Percentiles rank a stretch among this genome's conserved stretches.
Evolutionary conservation across 2,329 filamentous ascomycete genomes (phyloP).

Genomic region (Aspergillus ochraceoroseus): DNA sequence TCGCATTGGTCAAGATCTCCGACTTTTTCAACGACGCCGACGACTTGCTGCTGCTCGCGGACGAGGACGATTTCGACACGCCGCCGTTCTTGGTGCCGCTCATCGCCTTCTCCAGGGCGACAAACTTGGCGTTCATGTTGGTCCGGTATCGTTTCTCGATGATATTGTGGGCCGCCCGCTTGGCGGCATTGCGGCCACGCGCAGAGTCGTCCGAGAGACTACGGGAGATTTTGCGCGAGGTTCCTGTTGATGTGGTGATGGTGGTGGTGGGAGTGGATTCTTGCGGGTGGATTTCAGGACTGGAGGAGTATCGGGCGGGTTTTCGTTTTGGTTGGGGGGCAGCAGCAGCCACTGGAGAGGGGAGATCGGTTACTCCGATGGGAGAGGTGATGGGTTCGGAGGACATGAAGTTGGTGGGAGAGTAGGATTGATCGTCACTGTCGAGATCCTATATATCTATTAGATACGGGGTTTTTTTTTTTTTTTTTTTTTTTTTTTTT

Average conservation of each 20-base stretch:
- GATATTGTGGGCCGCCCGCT: constrained; percentile 41
- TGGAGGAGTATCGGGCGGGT: constrained; percentile 25
- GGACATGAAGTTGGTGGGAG: constrained; percentile 20
- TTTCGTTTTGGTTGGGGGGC: neutral
- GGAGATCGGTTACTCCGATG: too few relatives aligned
- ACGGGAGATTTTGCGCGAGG: constrained; percentile 6
- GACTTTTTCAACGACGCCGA: constrained; percentile 38
- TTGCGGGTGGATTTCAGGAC: constrained; percentile 28
- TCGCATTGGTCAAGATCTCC: constrained; percentile 36
- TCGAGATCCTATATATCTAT: too few relatives aligned
- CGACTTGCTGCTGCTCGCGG: constrained; percentile 11
- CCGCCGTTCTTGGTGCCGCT: constrained; percentile 22
- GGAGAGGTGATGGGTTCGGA: too few relatives aligned
- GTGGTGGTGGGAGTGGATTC: constrained; percentile 16
- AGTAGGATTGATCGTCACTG: constrained; percentile 36
- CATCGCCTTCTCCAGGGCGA: constrained; percentile 39
- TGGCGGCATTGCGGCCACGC: constrained; percentile 34
- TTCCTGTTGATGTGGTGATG: constrained; percentile 27
- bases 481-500: too few relatives aligned
- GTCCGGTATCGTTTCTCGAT: constrained; percentile 43
- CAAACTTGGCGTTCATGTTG: constrained; percentile 43
- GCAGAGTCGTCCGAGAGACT: constrained; percentile 11
- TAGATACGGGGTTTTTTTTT: too few relatives aligned
- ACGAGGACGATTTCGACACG: neutral
- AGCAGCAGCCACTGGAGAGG: neutral